Conservation (phyloP, 2,329 filamentous ascomycete genomes). For the Curvularia lunata region DNA sequence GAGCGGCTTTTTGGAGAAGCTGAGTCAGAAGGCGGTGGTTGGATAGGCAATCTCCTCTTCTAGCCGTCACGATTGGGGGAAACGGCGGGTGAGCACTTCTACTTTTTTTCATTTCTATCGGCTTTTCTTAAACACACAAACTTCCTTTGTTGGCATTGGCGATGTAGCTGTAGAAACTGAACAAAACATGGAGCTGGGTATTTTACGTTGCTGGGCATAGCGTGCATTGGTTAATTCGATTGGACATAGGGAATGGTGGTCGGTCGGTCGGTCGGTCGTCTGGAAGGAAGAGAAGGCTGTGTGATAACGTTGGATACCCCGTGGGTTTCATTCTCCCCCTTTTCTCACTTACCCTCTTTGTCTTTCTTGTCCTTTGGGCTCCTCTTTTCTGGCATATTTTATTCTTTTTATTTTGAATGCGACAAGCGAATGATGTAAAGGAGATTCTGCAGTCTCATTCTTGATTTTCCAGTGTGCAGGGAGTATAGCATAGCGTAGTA, state of each 20-base stretch:
- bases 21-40: conserved; percentile 89
- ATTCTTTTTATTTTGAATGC: neutral
- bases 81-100: neutral
- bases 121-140: neutral
- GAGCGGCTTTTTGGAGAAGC: conserved; percentile 83
- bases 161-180: neutral
- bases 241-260: neutral
- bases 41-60: conserved; percentile 42
- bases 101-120: neutral
- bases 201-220: neutral
- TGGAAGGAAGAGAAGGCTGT: neutral
- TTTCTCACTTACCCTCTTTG: neutral
- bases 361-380: neutral
- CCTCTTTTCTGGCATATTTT: neutral
- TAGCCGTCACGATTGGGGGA: neutral
- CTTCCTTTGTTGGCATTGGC: neutral
- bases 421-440: conserved; percentile 2
- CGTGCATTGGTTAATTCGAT: neutral
- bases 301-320: neutral
- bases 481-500: conserved; percentile 14
- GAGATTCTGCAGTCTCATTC: neutral
- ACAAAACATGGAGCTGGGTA: neutral
- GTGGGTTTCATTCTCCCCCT: conserved; percentile 1
- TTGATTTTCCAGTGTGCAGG: neutral
- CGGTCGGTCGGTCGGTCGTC: neutral